Evolutionary conservation across 768 basidiomycete species (phyloP).

Genomic region (Artomyces pyxidatus): DNA sequence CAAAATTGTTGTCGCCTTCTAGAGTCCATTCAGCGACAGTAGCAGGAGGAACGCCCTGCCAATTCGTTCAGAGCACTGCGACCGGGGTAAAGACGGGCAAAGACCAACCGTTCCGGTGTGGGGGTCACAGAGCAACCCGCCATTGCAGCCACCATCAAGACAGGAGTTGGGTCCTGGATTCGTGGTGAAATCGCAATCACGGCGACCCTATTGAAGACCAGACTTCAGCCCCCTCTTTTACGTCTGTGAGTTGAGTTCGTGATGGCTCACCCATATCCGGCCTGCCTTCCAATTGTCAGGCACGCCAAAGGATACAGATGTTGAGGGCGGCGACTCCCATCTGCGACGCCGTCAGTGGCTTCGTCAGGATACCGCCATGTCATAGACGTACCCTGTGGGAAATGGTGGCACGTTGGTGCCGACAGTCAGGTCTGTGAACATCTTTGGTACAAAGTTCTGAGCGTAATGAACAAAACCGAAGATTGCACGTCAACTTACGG

Average conservation of each 20-base stretch:
- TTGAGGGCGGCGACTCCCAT: conserved; percentile 15
- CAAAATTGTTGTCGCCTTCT: conserved; percentile 30
- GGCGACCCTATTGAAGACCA: conserved; percentile 13
- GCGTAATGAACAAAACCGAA: not conserved
- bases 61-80: not conserved
- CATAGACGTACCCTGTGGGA: conserved; percentile 9
- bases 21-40: conserved; percentile 66
- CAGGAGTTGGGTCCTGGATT: conserved; percentile 16
- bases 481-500: not conserved
- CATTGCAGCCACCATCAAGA: conserved; percentile 20
- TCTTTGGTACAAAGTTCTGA: not conserved
- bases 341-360: too few relatives aligned
- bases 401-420: conserved; percentile 1
- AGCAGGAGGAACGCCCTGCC: conserved; percentile 58
- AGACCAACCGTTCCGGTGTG: conserved; percentile 16
- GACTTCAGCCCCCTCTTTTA: not conserved
- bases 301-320: conserved; percentile 13
- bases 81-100: not conserved
- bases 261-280: conserved; percentile 18
- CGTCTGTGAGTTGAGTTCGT: not conserved
- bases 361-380: too few relatives aligned
- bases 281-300: conserved; percentile 21
- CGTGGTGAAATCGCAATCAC: conserved; percentile 19
- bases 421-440: conserved; percentile 9
- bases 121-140: conserved; percentile 20